A percentile compares a stretch with the other conserved stretches of the same genome.
Evolutionary conservation across 2,329 filamentous ascomycete genomes (phyloP).

Genomic region (Alternaria alternata): DNA sequence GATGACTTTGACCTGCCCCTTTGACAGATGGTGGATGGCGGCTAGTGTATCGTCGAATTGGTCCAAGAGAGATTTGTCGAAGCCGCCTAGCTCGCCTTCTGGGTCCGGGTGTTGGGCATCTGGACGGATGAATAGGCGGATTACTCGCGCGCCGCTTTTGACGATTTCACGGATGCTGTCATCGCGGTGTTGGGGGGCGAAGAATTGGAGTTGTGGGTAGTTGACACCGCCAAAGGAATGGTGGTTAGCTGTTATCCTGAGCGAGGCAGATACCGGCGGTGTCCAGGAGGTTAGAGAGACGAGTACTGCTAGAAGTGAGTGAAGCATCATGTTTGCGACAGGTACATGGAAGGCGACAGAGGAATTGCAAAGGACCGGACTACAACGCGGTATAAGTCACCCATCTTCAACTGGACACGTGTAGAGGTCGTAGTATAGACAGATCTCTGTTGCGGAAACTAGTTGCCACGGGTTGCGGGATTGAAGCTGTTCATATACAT

Average conservation of each 20-base stretch:
- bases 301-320: slow-evolving; percentile 28
- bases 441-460: slow-evolving; percentile 33
- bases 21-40: slow-evolving; percentile 46
- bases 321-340: slow-evolving; percentile 31
- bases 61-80: slow-evolving; percentile 44
- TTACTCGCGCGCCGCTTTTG: slow-evolving; percentile 40
- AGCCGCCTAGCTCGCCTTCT: slow-evolving; percentile 40
- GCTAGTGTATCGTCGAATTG: slow-evolving; percentile 48
- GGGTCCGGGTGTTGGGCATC: slow-evolving; percentile 42
- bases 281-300: slow-evolving; percentile 26
- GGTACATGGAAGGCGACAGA: slow-evolving; percentile 11
- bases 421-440: slow-evolving; percentile 37
- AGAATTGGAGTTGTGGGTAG: slow-evolving; percentile 43
- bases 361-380: slow-evolving; percentile 15
- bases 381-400: slow-evolving; percentile 32
- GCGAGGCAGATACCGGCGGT: slow-evolving; percentile 22
- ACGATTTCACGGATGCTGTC: slow-evolving; percentile 42
- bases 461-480: slow-evolving; percentile 34
- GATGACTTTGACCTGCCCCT: slow-evolving; percentile 48
- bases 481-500: slow-evolving; percentile 48
- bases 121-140: slow-evolving; percentile 45
- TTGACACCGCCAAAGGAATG: slow-evolving; percentile 49
- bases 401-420: slow-evolving; percentile 43
- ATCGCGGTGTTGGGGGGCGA: slow-evolving; percentile 37
- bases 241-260: slow-evolving; percentile 41